Percentiles rank a stretch among this genome's conserved stretches.
Conservation (phyloP, 2,329 filamentous ascomycete species). For the Drechslerella coelobrocha region DNA sequence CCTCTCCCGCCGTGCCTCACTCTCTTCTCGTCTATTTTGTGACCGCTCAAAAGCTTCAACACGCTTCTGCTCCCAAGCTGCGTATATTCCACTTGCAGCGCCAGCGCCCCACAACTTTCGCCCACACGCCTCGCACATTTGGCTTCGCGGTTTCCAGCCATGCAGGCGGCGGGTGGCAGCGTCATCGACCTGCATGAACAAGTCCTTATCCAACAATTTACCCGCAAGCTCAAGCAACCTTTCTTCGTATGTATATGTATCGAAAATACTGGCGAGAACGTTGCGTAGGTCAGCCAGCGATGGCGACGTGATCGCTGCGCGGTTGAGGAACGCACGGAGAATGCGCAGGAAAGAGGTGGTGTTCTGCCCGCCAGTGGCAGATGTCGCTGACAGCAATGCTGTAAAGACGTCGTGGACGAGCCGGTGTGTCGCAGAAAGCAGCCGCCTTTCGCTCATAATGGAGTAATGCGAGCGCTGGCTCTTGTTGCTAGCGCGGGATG, state of each 20-base stretch:
- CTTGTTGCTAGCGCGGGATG: constrained; percentile 59
- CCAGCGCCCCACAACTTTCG: constrained; percentile 87
- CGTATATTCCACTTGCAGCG: constrained; percentile 76
- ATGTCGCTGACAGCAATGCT: constrained; percentile 78
- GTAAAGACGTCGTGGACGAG: constrained; percentile 92
- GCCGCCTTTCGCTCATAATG: constrained; percentile 60
- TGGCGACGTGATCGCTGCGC: constrained; percentile 80
- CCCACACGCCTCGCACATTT: constrained; percentile 85
- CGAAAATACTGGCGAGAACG: constrained; percentile 87
- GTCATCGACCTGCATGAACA: constrained; percentile 81
- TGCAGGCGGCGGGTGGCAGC: constrained; percentile 76
- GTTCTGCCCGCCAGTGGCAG: constrained; percentile 58
- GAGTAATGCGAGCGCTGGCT: constrained; percentile 46
- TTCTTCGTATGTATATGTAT: constrained; percentile 93
- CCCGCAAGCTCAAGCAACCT: constrained; percentile 86
- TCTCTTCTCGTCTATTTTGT: constrained; percentile 26
- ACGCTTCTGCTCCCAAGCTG: constrained; percentile 75
- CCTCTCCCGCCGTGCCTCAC: constrained; percentile 59
- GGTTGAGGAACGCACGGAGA: constrained; percentile 82
- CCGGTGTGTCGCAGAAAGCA: constrained; percentile 73
- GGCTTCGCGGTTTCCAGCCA: constrained; percentile 87
- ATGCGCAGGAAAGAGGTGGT: constrained; percentile 79
- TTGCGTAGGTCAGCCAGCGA: constrained; percentile 84
- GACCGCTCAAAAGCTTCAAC: constrained; percentile 53
- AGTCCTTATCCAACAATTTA: constrained; percentile 81